Percentiles rank a stretch among this genome's conserved stretches.
These are phyloP conservation scores for Drechslerella stenobrocha DNA, from an alignment of 2,329 filamentous ascomycete species.

Conservation along the genomic window DNA sequence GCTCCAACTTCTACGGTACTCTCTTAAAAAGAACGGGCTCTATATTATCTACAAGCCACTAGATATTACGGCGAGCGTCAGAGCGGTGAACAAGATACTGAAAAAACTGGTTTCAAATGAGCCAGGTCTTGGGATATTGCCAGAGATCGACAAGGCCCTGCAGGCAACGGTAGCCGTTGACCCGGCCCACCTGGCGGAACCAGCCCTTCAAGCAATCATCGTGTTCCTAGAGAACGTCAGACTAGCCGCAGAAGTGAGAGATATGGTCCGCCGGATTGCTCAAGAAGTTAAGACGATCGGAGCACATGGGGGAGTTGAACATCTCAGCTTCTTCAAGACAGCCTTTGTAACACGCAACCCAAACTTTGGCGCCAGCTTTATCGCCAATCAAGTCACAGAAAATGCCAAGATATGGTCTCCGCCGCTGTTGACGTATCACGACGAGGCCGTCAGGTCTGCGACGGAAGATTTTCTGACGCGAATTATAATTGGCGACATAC, in stretches of 20 bases:
- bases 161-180: conserved; percentile 51
- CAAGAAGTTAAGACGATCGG: conserved; percentile 60
- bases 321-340: conserved; percentile 59
- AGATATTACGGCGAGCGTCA: conserved; percentile 31
- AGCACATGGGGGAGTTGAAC: conserved; percentile 59
- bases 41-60: conserved; percentile 45
- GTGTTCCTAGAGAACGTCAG: conserved; percentile 56
- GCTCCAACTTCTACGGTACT: conserved; percentile 13
- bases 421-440: conserved; percentile 60
- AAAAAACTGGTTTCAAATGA: conserved; percentile 39
- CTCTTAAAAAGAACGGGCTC: conserved; percentile 42
- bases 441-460: conserved; percentile 57
- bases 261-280: conserved; percentile 54
- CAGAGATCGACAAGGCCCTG: conserved; percentile 33
- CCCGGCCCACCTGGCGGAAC: conserved; percentile 56
- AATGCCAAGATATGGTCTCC: conserved; percentile 60
- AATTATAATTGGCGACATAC: conserved; percentile 33
- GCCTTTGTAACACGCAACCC: conserved; percentile 44
- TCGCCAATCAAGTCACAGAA: conserved; percentile 40
- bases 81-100: conserved; percentile 36
- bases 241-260: conserved; percentile 50
- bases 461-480: conserved; percentile 56
- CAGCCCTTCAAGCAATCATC: conserved; percentile 58
- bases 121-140: conserved; percentile 17
- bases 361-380: conserved; percentile 25